Base-by-base conservation (phyloP, 2,329 filamentous ascomycete species). In the Colletotrichum lini region DNA sequence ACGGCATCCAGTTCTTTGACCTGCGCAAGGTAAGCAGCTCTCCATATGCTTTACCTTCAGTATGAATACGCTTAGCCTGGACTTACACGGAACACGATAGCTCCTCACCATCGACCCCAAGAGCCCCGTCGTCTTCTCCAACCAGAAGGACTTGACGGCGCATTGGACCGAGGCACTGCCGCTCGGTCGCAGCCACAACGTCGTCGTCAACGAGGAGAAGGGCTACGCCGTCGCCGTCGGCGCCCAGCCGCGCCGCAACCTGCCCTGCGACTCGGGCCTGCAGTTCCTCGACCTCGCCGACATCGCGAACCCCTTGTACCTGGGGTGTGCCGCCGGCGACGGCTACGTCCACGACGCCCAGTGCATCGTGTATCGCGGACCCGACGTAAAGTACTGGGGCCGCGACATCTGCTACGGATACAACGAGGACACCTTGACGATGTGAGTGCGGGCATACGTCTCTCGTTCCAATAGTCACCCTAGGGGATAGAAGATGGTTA, bases 301-400 rank as follows among this genome's bases (percentile, higher is more conserved):
- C 64, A 86, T 87, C 1, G 76, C 84, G 1, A 87, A 88, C 38
- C 88, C 88, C 0, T 83, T 79, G n/a, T 84, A 81, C 23, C 83
- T 87, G 4, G 89, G 89, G 9, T 90, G 88, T 70, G 86, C 85
- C 7, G 81, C 82, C 12, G 78, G 82, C 1, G 88, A 90, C 67
- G 88, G 88, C 1, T 90, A 90, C 60, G 88, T 90, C 0, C 89
- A 90, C 73, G 88, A 90, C 72, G 88, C 88, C 0, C 88, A 90
- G 75, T 90, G 88, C 70, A 78, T 90, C n/a, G 83, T 86, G 21
- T 89, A 89, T 74, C 83, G 81, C 8, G 87, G 88, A 0, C 87
- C 87, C 0, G 84, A 89, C 66, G 78, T 77, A 16, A 74, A 80
- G 35, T 89, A 85, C 76, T 77, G 79, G 5, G 86, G 84, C 13